Evolutionary conservation across 208 protist species (phyloP), one percentile per base, ranked within the genome.

Genomic region (Leishmania tropica): DNA sequence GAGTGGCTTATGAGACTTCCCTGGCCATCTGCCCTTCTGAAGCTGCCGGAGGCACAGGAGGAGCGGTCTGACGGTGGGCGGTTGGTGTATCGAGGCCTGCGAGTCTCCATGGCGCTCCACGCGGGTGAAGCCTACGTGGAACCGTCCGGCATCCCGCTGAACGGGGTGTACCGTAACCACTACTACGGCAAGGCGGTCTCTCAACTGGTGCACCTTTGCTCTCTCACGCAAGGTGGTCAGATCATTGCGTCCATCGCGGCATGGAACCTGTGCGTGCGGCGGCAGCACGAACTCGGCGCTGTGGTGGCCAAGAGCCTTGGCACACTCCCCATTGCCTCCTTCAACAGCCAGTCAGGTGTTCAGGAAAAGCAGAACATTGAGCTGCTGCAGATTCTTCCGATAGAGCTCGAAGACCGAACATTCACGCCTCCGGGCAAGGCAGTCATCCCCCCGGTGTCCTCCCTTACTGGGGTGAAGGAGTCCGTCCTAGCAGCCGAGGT

Each of bases 101-200:
- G 94, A 4, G 71, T 95, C 10, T 72, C 88, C 21, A 95, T 96
- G 93, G 89, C 92, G 7, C 45, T 97, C 75, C 94, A 97, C 85
- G 87, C 89, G 8, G 94, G 94, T 45, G 90, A 93, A 74, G 82
- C 82, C 2, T 94, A 89, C 79, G 79, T 95, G 31, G 93, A 97
- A 80, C 88, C 88, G 42, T 90, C 92, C 35, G 90, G 87, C 21
- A 91, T 97, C 28, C 89, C 90, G 28, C 45, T 75, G 19, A 73
- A 78, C 54, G 83, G 82, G 15, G 73, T 77, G 54, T 96, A 91
- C 85, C 91, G 91, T 5, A 86, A 85, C 70, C 94, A 96, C 85
- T 97, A 96, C 87, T 96, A 96, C 83, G 94, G 94, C 17, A 85
- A 87, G 73, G 90, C 94, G 1, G 90, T 97, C 65, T 94, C 88